A percentile compares a stretch with the other conserved stretches of the same genome.
phyloP scores from a whole-genome alignment of 2,329 filamentous ascomycete species.

The Botryotinia globosa region DNA sequence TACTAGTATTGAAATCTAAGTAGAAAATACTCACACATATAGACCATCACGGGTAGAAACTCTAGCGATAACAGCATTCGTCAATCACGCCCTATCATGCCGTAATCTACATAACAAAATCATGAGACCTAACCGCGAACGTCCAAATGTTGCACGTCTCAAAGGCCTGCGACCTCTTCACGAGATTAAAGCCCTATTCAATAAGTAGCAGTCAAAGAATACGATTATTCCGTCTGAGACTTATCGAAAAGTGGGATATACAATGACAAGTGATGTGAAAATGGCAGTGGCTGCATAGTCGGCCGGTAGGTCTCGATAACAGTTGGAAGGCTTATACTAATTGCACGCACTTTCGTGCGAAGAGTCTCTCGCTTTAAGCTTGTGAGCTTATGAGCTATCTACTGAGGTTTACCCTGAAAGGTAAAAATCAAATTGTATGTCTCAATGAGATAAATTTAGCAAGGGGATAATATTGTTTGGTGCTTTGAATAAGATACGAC shows the following conservation, averaged over 20 bases:
- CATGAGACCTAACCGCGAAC: background rate
- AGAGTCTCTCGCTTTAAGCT: background rate
- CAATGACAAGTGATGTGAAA: background rate
- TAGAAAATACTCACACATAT: rapidly evolving
- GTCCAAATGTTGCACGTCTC: background rate
- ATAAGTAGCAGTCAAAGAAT: too few species aligned
- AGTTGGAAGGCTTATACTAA: background rate
- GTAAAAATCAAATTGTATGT: too few species aligned
- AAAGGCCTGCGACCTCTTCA: background rate
- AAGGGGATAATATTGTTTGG: background rate
- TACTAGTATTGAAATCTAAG: too few species aligned
- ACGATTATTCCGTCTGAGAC: background rate
- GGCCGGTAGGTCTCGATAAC: background rate
- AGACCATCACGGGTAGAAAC: background rate
- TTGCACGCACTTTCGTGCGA: too few species aligned
- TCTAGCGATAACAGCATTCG: background rate
- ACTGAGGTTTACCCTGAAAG: rapidly evolving
- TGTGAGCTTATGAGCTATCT: background rate
- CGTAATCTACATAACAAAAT: too few species aligned
- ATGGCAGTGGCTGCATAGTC: background rate
- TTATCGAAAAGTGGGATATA: background rate
- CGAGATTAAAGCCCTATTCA: background rate
- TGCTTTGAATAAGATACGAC: background rate
- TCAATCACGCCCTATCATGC: background rate
- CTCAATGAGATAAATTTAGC: background rate